Conservation (phyloP, 352 stramenopile species). For the Thraustochytrium sp. region DNA sequence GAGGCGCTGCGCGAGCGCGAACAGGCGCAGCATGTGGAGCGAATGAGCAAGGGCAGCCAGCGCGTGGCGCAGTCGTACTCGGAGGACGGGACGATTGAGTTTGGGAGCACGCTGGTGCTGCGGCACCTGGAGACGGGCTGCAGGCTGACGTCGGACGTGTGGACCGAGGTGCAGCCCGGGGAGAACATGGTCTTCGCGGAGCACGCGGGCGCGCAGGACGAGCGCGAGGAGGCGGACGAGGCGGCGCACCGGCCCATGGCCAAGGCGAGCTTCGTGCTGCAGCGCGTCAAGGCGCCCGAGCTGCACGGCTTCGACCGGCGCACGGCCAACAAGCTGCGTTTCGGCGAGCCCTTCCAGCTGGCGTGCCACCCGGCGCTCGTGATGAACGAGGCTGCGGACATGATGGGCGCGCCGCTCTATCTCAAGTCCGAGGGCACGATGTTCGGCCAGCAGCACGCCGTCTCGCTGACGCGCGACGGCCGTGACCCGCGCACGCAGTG, state of each 20-base stretch:
- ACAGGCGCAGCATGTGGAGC: neutral
- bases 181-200: neutral
- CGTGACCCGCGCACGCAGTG: neutral
- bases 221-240: neutral
- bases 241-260: neutral
- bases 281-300: neutral
- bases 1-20: neutral
- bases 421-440: conserved; percentile 13
- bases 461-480: neutral
- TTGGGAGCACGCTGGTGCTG: neutral
- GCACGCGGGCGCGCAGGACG: neutral
- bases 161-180: conserved; percentile 14
- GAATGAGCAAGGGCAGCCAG: neutral
- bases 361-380: conserved; percentile 7
- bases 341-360: conserved; percentile 3
- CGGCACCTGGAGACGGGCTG: neutral
- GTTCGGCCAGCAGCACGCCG: neutral
- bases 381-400: neutral
- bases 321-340: neutral
- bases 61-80: neutral
- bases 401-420: neutral
- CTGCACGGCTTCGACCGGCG: neutral
- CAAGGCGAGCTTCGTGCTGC: neutral
- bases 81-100: neutral
- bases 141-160: neutral